Base-by-base conservation (phyloP, 1,284 basidiomycete species). In the Vanrija pseudolonga region DNA sequence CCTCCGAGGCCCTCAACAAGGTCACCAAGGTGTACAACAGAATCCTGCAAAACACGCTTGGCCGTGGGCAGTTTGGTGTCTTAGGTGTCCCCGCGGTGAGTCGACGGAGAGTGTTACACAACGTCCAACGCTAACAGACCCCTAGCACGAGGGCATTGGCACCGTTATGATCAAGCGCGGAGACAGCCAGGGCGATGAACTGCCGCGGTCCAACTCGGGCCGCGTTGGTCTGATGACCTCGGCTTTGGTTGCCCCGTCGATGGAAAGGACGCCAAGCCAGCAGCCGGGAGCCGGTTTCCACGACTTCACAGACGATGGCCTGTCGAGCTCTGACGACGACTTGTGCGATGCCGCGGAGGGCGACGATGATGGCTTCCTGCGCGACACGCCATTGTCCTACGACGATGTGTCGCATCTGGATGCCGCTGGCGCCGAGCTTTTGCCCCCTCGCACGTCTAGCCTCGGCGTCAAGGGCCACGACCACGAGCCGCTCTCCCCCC, bases 101-200 rank as follows among this genome's bases (percentile, higher is more conserved):
- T 82, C 19, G 26, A 26, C 7, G 9, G 5, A 26, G 32, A 32
- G 9, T 32, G 32, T 12, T 26, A 6, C 32, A 9, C 12, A 2
- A 2, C 9, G 6, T 32, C 14, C 32, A 2, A 7, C 20, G 37
- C 19, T 39, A 11, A 49, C 52, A n/a, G n/a, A 15, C 22, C 11
- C n/a, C 18, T 68, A 93, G 90, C 90, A 90, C 18, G 84, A 89
- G 76, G 89, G 91, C 17, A 86, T 95, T 37, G 92, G 91, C 47
- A 95, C 91, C 0, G 79, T 91, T 51, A 70, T 72, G 59, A 71
- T 71, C 53, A 37, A 43, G 23, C 40, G 40, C 36, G 36, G 24
- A n/a, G 38, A 22, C 12, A 43, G 17, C 19, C 23, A 47, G 6
- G 37, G 42, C 17, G 19, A 12, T 14, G 8, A 40, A 51, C 71